These are phyloP conservation scores for Tuber magnatum DNA, from an alignment of 495 filamentous ascomycete genomes.

Conservation along the genomic window DNA sequence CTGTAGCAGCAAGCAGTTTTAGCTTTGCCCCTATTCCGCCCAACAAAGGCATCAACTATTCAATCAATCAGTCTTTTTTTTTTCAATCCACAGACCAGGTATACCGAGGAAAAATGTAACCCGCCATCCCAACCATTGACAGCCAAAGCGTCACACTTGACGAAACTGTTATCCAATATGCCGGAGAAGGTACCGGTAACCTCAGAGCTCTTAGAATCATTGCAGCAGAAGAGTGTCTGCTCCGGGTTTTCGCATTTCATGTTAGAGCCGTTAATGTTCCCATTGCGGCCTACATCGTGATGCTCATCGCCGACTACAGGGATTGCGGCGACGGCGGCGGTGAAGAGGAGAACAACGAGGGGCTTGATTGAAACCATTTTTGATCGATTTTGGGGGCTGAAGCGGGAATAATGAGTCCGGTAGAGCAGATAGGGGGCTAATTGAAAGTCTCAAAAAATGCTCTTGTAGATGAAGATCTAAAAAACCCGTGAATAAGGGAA, in stretches of 20 bases:
- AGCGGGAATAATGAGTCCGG: background rate
- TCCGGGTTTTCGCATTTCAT: background rate
- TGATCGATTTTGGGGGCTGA: background rate
- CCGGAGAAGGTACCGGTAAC: background rate
- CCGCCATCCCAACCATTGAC: no score
- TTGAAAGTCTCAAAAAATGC: background rate
- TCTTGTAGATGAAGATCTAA: background rate
- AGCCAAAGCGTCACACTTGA: background rate
- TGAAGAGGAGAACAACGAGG: background rate
- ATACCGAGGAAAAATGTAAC: no score
- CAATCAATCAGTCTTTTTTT: no score
- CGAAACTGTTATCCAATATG: background rate
- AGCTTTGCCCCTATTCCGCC: background rate
- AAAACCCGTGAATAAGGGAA: background rate
- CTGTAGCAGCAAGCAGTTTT: background rate
- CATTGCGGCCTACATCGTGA: no score
- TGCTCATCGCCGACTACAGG: background rate
- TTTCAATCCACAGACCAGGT: no score
- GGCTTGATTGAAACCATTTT: background rate
- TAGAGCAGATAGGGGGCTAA: background rate
- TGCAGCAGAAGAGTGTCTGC: background rate
- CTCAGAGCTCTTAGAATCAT: background rate
- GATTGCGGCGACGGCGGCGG: background rate
- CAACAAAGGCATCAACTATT: no score
- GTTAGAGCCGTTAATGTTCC: background rate